Evolutionary conservation across 129 eudicot species (phyloP).

Genomic region (Heracleum sosnowskyi): DNA sequence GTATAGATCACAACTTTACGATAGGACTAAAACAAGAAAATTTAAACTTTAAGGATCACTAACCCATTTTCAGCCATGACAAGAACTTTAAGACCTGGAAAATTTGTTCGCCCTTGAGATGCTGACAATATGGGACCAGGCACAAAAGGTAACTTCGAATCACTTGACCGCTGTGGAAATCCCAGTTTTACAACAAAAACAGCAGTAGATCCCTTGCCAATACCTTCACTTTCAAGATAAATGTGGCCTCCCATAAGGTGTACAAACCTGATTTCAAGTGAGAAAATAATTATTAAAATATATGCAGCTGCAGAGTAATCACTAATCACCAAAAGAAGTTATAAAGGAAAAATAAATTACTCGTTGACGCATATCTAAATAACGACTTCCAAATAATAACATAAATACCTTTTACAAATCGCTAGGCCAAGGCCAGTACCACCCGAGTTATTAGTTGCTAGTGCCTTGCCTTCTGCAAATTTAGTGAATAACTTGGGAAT

Average conservation of each 20-base stretch:
- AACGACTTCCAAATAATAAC: background rate
- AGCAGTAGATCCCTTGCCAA: constrained; percentile 83
- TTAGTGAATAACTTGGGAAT: constrained; percentile 75
- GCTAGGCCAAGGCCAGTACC: constrained; percentile 98
- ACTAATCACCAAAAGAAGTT: background rate
- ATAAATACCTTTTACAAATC: constrained; percentile 65
- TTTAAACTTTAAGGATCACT: constrained; percentile 17
- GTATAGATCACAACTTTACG: background rate
- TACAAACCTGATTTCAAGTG: constrained; percentile 46
- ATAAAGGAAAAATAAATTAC: background rate
- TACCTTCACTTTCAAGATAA: constrained; percentile 92
- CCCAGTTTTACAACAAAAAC: constrained; percentile 72
- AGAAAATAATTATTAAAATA: background rate
- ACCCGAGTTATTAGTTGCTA: constrained; percentile 40
- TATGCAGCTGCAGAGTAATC: background rate
- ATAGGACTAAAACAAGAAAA: background rate
- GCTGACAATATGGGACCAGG: constrained; percentile 22
- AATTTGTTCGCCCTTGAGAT: constrained; percentile 40
- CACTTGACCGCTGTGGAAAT: constrained; percentile 42
- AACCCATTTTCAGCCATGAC: constrained; percentile 80
- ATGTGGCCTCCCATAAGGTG: constrained; percentile 94
- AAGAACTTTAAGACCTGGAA: constrained; percentile 74
- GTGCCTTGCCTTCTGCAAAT: constrained; percentile 67
- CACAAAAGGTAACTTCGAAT: constrained; percentile 33
- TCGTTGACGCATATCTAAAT: background rate